These are phyloP conservation scores for Malassezia nana DNA, from an alignment of 1,284 basidiomycete genomes.

Conservation along the genomic window DNA sequence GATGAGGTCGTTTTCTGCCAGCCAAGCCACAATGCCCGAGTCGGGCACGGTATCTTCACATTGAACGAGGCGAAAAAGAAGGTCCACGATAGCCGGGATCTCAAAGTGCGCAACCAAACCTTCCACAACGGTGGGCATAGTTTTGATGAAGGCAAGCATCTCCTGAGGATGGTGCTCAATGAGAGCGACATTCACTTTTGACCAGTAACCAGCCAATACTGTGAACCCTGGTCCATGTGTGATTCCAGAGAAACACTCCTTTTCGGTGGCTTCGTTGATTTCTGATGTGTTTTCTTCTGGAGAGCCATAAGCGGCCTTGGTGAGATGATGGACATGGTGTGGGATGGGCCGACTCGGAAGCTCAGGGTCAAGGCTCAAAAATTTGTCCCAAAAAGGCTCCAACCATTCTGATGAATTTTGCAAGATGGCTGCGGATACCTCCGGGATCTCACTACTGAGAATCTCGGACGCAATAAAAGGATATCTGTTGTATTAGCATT, in stretches of 20 bases:
- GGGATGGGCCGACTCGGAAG: slow-evolving; percentile 28
- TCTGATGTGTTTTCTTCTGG: background rate
- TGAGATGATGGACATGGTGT: slow-evolving; percentile 42
- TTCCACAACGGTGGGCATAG: slow-evolving; percentile 70
- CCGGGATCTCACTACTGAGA: slow-evolving; percentile 88
- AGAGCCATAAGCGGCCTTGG: slow-evolving; percentile 13
- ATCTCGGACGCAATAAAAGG: slow-evolving; percentile 92
- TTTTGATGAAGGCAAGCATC: slow-evolving; percentile 85
- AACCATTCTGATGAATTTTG: slow-evolving; percentile 57
- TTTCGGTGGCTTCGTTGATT: background rate
- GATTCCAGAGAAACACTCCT: slow-evolving; percentile 4
- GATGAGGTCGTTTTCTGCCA: slow-evolving; percentile 75
- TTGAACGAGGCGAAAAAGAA: slow-evolving; percentile 83
- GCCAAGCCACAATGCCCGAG: slow-evolving; percentile 70
- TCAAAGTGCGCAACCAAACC: slow-evolving; percentile 77
- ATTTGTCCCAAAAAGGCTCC: slow-evolving; percentile 73
- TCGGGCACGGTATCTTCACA: slow-evolving; percentile 77
- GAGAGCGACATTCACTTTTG: slow-evolving; percentile 78
- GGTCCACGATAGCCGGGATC: slow-evolving; percentile 79
- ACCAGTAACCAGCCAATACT: slow-evolving; percentile 54
- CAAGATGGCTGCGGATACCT: slow-evolving; percentile 79
- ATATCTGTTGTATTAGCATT: slow-evolving; percentile 52
- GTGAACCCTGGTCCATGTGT: slow-evolving; percentile 51
- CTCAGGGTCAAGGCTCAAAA: slow-evolving; percentile 52
- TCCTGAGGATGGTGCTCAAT: slow-evolving; percentile 78